Evolutionary conservation across 495 filamentous ascomycete genomes (phyloP).

Genomic region (Penicillium riverlandense): DNA sequence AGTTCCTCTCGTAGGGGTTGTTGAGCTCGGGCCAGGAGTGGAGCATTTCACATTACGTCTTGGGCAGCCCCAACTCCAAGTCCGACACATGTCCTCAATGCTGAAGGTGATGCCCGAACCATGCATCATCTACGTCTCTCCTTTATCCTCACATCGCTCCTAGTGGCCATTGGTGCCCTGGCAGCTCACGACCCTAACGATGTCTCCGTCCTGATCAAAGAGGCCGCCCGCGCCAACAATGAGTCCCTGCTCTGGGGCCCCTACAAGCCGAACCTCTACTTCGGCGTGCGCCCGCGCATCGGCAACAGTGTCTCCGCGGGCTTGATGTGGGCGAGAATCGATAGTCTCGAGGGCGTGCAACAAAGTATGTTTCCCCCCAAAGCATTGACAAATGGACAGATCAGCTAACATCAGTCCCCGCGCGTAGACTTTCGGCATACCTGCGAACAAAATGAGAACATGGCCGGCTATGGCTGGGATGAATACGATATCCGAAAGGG

Average conservation of each 20-base stretch:
- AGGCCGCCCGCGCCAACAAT: constrained; percentile 55
- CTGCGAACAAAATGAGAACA: constrained; percentile 90
- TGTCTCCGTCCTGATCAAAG: constrained; percentile 32
- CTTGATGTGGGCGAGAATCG: constrained; percentile 85
- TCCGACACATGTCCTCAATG: constrained; percentile 8
- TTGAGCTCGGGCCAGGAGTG: constrained; percentile 34
- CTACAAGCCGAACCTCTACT: constrained; percentile 92
- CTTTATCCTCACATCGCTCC: constrained; percentile 21
- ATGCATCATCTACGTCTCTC: constrained; percentile 27
- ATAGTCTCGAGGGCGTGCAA: constrained; percentile 71
- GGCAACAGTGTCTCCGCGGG: constrained; percentile 78
- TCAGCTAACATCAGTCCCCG: background rate
- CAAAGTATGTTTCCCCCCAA: constrained; percentile 57
- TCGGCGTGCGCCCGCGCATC: constrained; percentile 83
- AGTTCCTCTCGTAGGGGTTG: background rate
- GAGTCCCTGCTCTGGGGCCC: constrained; percentile 92
- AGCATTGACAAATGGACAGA: background rate
- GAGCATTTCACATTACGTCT: no score
- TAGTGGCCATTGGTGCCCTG: constrained; percentile 24
- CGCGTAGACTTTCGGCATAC: constrained; percentile 77
- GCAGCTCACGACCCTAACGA: constrained; percentile 26
- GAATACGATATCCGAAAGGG: constrained; percentile 84
- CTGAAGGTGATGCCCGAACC: constrained; percentile 18
- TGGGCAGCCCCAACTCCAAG: background rate
- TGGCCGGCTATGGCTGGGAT: constrained; percentile 97